Percentiles rank a stretch among this genome's conserved stretches.
phyloP scores from a whole-genome alignment of 2,329 filamentous ascomycete species.

The Laburnicola sp. region DNA sequence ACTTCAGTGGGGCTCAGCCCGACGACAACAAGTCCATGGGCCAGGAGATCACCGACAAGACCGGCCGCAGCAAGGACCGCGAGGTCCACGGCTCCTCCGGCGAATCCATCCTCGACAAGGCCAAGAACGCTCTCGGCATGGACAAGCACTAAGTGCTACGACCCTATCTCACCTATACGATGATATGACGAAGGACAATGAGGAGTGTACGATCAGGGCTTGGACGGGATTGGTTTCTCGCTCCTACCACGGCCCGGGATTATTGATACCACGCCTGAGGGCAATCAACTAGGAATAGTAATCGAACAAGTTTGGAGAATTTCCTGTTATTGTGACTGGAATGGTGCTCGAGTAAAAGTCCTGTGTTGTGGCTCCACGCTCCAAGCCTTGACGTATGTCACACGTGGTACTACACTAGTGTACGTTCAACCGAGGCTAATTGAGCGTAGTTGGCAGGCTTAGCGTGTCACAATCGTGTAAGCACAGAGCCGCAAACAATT shows the following conservation, averaged over 20 bases:
- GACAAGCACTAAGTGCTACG: conserved; percentile 42
- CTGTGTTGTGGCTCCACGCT: no score
- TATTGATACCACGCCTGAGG: conserved; percentile 25
- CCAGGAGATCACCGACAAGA: conserved; percentile 53
- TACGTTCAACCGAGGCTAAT: no score
- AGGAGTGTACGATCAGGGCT: neutral
- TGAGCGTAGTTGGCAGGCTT: no score
- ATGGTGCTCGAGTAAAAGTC: no score
- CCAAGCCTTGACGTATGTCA: no score
- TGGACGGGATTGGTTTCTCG: conserved; percentile 6
- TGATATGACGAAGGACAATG: conserved; percentile 5
- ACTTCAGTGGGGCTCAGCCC: conserved; percentile 50
- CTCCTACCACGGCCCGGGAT: conserved; percentile 2
- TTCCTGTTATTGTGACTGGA: no score
- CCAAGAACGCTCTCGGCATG: conserved; percentile 53
- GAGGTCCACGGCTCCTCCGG: conserved; percentile 43
- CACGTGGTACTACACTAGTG: no score
- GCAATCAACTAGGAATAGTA: conserved; percentile 16
- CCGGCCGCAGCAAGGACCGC: conserved; percentile 45
- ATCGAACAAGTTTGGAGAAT: neutral
- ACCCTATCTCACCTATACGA: neutral
- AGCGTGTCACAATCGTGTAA: no score
- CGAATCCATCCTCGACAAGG: conserved; percentile 50
- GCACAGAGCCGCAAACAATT: no score
- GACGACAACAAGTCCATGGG: conserved; percentile 59